phyloP scores from a whole-genome alignment of 768 basidiomycete species.

The Daedaleopsis sinensis region DNA sequence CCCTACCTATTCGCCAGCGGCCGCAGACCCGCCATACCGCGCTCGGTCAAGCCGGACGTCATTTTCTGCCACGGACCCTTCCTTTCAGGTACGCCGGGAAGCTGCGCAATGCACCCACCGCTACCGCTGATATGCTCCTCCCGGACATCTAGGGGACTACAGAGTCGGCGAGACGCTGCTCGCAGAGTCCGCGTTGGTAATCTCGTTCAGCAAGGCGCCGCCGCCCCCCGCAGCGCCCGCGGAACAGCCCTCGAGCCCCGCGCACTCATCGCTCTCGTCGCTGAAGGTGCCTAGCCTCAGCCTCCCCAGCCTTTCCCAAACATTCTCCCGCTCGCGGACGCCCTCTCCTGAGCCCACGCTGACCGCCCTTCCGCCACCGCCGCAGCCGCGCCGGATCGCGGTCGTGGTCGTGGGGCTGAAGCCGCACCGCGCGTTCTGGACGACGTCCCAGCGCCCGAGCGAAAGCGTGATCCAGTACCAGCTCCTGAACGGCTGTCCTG shows the following conservation, averaged over 20 bases:
- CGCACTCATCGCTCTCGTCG: conserved; percentile 20
- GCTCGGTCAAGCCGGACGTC: conserved; percentile 66
- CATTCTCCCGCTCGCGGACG: conserved; percentile 51
- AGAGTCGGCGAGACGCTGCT: conserved; percentile 59
- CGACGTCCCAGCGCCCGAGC: conserved; percentile 56
- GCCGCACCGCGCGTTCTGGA: conserved; percentile 63
- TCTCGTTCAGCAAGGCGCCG: conserved; percentile 41
- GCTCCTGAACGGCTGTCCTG: conserved; percentile 62
- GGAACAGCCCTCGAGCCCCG: conserved; percentile 12
- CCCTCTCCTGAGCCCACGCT: conserved; percentile 53
- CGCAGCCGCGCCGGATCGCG: conserved; percentile 56
- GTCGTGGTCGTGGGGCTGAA: conserved; percentile 59
- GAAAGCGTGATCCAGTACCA: conserved; percentile 68
- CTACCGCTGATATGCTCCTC: neutral
- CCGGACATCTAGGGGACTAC: conserved; percentile 52
- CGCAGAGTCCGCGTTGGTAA: conserved; percentile 56
- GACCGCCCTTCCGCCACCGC: conserved; percentile 44
- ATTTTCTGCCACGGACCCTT: conserved; percentile 70
- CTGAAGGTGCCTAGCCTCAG: conserved; percentile 27
- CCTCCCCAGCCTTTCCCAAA: conserved; percentile 44
- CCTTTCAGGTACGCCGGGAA: conserved; percentile 44
- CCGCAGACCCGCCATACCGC: conserved; percentile 60
- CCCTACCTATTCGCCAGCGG: conserved; percentile 67
- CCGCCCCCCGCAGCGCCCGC: conserved; percentile 21
- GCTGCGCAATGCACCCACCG: neutral